Evolutionary conservation across 2,329 filamentous ascomycete genomes (phyloP), one percentile per base, ranked within the genome.

Genomic region (Neurospora sp.): DNA sequence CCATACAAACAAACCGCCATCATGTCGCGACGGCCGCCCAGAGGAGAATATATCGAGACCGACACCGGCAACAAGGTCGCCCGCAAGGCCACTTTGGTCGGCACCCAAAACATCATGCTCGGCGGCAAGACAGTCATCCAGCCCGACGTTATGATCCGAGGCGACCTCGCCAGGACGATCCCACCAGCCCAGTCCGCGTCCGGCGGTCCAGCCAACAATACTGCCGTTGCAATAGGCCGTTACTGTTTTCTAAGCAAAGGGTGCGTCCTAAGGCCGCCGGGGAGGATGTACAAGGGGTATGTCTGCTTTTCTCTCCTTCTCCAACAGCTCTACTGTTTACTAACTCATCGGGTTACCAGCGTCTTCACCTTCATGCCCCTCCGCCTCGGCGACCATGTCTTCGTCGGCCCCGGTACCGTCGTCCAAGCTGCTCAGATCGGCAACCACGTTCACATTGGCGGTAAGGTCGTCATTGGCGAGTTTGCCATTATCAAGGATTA

Each of bases 61-160:
- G 95, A 98, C 82, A 97, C 94, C 2, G 96, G 96, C 75, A 99
- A 99, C 87, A 98, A 98, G 83, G 96, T 99, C 77, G 95, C 94
- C 46, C 93, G 96, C 74, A 93, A 93, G 75, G 92, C 93, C 72
- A 90, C 91, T 78, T 93, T 99, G 75, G 92, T 97, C 77, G 96
- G 96, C 76, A 97, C 95, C 28, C 93, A 97, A 76, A 97, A 98
- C 82, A 98, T 99, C 81, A 97, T 97, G 81, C 91, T 99, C 1
- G 96, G 93, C 75, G 96, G 96, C 73, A 97, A 93, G 81, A 97
- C 94, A 0, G 93, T 98, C 73, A 97, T 99, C 78, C 93, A 97
- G 85, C 91, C 93, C 73, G 94, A 97, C 78, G 95, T 93, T 76
- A 93, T 96, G 81, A 93, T 99, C 78, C 91, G 96, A 67, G 96